Percentiles rank a stretch among this genome's conserved stretches.
phyloP scores from a whole-genome alignment of 2,329 filamentous ascomycete genomes.

The Lasiodiplodia theobromae region DNA sequence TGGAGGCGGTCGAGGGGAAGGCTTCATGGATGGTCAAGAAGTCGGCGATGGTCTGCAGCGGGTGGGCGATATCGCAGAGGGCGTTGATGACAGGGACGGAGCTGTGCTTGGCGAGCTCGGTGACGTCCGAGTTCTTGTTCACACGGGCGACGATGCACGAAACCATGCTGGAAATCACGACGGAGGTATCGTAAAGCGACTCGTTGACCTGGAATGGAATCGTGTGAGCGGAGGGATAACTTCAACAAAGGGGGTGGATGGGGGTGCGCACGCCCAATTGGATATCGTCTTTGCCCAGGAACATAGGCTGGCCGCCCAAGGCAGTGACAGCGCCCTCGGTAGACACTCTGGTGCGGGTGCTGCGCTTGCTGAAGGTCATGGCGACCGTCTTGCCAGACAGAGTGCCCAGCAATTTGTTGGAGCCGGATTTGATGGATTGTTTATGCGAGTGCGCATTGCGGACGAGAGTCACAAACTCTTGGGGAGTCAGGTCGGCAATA shows the following conservation, averaged over 20 bases:
- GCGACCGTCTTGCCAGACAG: slow-evolving; percentile 83
- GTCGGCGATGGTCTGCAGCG: slow-evolving; percentile 92
- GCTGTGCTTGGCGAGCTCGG: slow-evolving; percentile 56
- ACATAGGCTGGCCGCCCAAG: slow-evolving; percentile 94
- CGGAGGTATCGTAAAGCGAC: slow-evolving; percentile 88
- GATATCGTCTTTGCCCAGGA: slow-evolving; percentile 93
- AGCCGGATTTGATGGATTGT: slow-evolving; percentile 73
- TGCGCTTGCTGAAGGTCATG: slow-evolving; percentile 97
- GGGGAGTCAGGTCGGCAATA: slow-evolving; percentile 81
- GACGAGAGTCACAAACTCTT: slow-evolving; percentile 82
- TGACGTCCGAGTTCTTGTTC: slow-evolving; percentile 59
- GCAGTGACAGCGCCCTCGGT: slow-evolving; percentile 90
- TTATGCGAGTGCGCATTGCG: slow-evolving; percentile 83
- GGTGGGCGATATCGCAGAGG: slow-evolving; percentile 89
- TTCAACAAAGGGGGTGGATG: neutral
- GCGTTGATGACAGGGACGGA: slow-evolving; percentile 60
- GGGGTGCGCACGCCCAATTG: slow-evolving; percentile 78
- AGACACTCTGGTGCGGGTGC: slow-evolving; percentile 89
- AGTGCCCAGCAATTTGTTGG: slow-evolving; percentile 64
- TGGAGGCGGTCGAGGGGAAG: slow-evolving; percentile 60
- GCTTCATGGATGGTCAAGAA: slow-evolving; percentile 88
- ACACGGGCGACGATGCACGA: slow-evolving; percentile 59
- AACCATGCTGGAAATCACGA: slow-evolving; percentile 83
- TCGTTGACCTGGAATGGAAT: slow-evolving; percentile 74
- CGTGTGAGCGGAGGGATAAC: slow-evolving; percentile 27